Conservation (phyloP, 352 stramenopile species). For the Globisporangium alternatum region DNA sequence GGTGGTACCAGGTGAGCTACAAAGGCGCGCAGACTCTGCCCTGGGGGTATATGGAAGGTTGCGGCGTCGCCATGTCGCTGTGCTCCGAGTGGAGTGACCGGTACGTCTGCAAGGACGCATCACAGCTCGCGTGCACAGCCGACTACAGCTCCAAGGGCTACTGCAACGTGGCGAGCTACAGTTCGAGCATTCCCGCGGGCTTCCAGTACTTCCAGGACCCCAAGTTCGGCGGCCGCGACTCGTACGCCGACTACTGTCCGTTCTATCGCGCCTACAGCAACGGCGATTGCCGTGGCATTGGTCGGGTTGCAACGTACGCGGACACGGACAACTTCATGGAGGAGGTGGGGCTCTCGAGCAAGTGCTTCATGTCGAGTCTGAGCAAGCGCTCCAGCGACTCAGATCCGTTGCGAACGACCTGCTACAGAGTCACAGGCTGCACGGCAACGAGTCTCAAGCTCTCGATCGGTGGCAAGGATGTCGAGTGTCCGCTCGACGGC, state of each 20-base stretch:
- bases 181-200: constrained; percentile 58
- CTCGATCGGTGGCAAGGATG: constrained; percentile 43
- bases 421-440: constrained; percentile 60
- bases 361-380: constrained; percentile 74
- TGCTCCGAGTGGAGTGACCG: constrained; percentile 71
- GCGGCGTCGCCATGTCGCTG: constrained; percentile 45
- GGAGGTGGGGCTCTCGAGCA: constrained; percentile 41
- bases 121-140: constrained; percentile 49
- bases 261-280: constrained; percentile 79
- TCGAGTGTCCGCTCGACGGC: constrained; percentile 59
- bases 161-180: constrained; percentile 69
- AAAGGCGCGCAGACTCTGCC: constrained; percentile 49
- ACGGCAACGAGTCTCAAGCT: constrained; percentile 36
- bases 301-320: constrained; percentile 30
- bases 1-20: constrained; percentile 80
- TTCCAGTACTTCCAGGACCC: constrained; percentile 83
- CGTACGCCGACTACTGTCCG: constrained; percentile 78
- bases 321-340: constrained; percentile 55
- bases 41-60: constrained; percentile 78
- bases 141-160: constrained; percentile 74
- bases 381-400: constrained; percentile 37
- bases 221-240: constrained; percentile 49
- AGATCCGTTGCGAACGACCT: constrained; percentile 34
- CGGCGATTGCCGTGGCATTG: constrained; percentile 67
- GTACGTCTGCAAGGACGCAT: constrained; percentile 54